Conservation (phyloP, 768 basidiomycete species). For the Mycena haematopus region DNA sequence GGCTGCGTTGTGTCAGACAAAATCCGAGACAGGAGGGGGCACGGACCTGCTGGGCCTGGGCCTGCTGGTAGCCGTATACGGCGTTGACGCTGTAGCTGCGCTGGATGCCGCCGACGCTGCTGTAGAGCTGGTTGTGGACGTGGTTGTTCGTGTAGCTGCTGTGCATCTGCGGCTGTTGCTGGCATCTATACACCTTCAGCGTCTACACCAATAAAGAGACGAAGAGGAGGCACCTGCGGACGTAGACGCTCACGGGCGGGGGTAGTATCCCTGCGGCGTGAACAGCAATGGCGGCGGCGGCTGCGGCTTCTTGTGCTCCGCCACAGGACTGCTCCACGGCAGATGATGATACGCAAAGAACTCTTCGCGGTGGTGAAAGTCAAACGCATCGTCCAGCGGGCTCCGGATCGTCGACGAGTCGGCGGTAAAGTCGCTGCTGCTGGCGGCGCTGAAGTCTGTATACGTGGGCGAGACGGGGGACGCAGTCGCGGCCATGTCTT, state of each 20-base stretch:
- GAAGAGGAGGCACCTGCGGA: neutral
- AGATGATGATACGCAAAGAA: neutral
- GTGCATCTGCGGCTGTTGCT: conserved; percentile 9
- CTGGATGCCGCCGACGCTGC: conserved; percentile 14
- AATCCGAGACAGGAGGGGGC: no score
- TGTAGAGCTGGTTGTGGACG: conserved; percentile 15
- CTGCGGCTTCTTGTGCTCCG: neutral
- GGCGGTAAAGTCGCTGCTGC: conserved; percentile 17
- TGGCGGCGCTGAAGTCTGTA: conserved; percentile 26
- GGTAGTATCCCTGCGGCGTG: conserved; percentile 12
- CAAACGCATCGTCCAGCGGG: neutral
- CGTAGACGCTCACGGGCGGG: neutral
- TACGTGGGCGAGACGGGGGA: conserved; percentile 28
- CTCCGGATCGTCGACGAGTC: neutral
- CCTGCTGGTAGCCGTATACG: conserved; percentile 13
- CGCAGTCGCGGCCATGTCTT: neutral
- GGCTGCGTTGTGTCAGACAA: conserved; percentile 22
- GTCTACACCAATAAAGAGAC: neutral
- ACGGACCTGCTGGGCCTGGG: conserved; percentile 16
- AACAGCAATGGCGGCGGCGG: neutral
- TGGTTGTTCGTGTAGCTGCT: neutral
- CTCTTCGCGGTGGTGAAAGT: neutral
- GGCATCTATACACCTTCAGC: neutral
- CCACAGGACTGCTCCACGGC: neutral
- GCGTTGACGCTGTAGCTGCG: conserved; percentile 24